Conservation (phyloP, 129 eudicot genomes). For the Erigeron canadensis region DNA sequence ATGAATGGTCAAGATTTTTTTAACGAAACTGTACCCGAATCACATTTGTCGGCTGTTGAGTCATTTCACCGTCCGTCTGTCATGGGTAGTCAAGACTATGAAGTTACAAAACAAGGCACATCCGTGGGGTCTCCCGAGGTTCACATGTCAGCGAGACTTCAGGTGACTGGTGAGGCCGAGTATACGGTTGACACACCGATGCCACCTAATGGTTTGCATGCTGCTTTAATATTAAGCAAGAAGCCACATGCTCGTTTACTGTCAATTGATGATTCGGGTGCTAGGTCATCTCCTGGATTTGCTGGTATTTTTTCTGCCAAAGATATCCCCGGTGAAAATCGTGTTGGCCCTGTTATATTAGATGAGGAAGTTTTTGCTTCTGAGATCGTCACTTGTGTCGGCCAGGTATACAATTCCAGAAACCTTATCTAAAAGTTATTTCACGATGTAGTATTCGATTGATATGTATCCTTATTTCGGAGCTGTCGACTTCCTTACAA, state of each 20-base stretch:
- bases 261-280: conserved; percentile 74
- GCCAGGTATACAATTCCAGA: conserved; percentile 60
- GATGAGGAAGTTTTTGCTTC: conserved; percentile 96
- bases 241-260: conserved; percentile 95
- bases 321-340: conserved; percentile 73
- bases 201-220: conserved; percentile 87
- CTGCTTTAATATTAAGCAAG: conserved; percentile 72
- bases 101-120: conserved; percentile 67
- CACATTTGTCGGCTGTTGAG: conserved; percentile 75
- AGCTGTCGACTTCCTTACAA: background rate
- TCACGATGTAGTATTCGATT: background rate
- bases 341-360: conserved; percentile 58
- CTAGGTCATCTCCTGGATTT: conserved; percentile 78
- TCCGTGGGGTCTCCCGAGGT: conserved; percentile 91
- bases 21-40: conserved; percentile 49
- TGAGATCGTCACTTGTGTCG: conserved; percentile 88
- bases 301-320: conserved; percentile 83
- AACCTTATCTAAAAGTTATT: background rate
- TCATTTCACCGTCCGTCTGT: conserved; percentile 60
- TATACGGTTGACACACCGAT: conserved; percentile 87
- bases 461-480: background rate
- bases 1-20: conserved; percentile 66
- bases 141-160: conserved; percentile 81
- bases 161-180: conserved; percentile 99
- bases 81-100: conserved; percentile 78